Evolutionary conservation across 1,284 basidiomycete genomes (phyloP).

Genomic region (Moesziomyces sp.): DNA sequence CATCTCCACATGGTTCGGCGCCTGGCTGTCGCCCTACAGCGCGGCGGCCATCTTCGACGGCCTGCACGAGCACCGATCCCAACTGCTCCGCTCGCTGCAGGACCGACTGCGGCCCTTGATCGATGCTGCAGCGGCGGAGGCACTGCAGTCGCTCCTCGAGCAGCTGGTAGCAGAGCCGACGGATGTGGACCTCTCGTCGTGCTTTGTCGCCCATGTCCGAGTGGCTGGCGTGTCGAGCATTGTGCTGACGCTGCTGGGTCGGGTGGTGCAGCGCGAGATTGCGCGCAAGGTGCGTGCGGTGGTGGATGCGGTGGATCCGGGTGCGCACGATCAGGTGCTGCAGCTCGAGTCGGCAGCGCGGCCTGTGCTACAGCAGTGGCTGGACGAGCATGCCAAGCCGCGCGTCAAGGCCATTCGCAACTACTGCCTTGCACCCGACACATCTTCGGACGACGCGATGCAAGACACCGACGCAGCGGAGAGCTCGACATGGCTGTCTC

Average conservation of each 20-base stretch:
- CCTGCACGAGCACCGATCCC: background rate
- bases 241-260: constrained; percentile 27
- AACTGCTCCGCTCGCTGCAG: constrained; percentile 22
- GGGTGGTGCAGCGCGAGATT: constrained; percentile 33
- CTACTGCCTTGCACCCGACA: constrained; percentile 9
- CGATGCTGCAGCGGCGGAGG: constrained; percentile 8
- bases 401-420: constrained; percentile 32
- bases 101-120: constrained; percentile 18
- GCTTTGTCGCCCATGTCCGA: constrained; percentile 24
- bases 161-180: constrained; percentile 11
- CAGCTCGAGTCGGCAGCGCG: constrained; percentile 37
- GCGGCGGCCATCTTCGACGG: constrained; percentile 16
- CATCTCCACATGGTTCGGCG: constrained; percentile 20
- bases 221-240: constrained; percentile 18
- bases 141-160: constrained; percentile 14
- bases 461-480: constrained; percentile 5
- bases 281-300: constrained; percentile 33
- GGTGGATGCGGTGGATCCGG: constrained; percentile 21
- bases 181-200: constrained; percentile 11
- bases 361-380: constrained; percentile 30
- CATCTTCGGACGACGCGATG: background rate
- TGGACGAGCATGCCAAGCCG: constrained; percentile 34
- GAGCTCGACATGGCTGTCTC: constrained; percentile 19
- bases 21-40: constrained; percentile 31
- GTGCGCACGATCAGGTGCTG: constrained; percentile 21